Conservation (phyloP, 306 rosid genomes). For the Sphenostylis stenocarpa region DNA sequence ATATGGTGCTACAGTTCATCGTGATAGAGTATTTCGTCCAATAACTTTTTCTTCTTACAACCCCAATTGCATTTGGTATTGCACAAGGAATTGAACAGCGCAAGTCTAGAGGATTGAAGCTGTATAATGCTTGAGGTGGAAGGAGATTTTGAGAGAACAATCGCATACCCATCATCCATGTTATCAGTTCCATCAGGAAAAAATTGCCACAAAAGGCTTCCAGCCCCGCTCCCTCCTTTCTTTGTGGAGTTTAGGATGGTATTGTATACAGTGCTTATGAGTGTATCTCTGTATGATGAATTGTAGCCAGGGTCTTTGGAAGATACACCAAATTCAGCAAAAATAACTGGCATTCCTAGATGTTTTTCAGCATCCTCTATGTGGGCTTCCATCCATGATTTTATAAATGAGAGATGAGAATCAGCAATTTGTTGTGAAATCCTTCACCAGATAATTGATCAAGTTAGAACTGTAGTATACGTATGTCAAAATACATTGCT, state of each 20-base stretch:
- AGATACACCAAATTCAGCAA: constrained; percentile 86
- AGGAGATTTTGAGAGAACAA: constrained; percentile 65
- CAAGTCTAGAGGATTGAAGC: constrained; percentile 63
- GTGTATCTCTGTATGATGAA: constrained; percentile 58
- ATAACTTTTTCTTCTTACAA: constrained; percentile 59
- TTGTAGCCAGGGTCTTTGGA: constrained; percentile 83
- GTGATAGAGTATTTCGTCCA: constrained; percentile 33
- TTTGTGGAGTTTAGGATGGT: constrained; percentile 58
- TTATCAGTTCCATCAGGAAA: constrained; percentile 84
- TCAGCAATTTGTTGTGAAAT: constrained; percentile 61
- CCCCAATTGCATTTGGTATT: constrained; percentile 77
- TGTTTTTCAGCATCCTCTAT: constrained; percentile 83
- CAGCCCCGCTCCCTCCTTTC: constrained; percentile 89
- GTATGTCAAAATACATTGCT: background rate
- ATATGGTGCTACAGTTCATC: constrained; percentile 43
- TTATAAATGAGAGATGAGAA: constrained; percentile 68
- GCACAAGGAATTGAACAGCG: constrained; percentile 63
- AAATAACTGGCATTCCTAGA: constrained; percentile 85
- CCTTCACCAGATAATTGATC: constrained; percentile 29
- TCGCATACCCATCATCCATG: constrained; percentile 92
- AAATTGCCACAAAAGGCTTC: constrained; percentile 86
- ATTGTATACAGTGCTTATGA: constrained; percentile 57
- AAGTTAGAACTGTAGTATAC: constrained; percentile 24
- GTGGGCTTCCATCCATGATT: constrained; percentile 91
- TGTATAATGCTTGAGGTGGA: constrained; percentile 62